Percentiles rank a stretch among this genome's conserved stretches.
These are phyloP conservation scores for Graphilbum fragrans DNA, from an alignment of 2,329 filamentous ascomycete species.

Conservation along the genomic window DNA sequence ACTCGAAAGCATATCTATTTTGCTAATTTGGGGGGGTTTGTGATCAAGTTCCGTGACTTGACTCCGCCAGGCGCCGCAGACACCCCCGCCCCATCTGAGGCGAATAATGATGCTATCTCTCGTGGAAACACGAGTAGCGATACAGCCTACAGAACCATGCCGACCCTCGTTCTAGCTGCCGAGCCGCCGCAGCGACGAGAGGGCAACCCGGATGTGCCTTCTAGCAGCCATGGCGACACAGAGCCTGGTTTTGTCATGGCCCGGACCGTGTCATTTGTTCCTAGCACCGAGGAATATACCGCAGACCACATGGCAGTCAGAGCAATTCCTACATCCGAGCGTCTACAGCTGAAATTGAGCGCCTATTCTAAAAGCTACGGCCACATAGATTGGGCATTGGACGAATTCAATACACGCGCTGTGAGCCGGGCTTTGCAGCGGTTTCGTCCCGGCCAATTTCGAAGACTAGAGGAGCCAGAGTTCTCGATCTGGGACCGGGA, in stretches of 20 bases:
- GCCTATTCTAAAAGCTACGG: too few relatives aligned
- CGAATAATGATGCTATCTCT: neutral
- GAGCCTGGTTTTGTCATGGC: too few relatives aligned
- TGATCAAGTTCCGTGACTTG: neutral
- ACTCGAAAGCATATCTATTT: slow-evolving; percentile 6
- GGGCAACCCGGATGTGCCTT: neutral
- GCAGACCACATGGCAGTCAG: too few relatives aligned
- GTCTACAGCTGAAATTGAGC: too few relatives aligned
- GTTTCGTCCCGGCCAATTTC: neutral
- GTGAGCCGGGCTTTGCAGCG: neutral
- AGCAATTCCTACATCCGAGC: too few relatives aligned
- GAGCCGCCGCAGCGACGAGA: too few relatives aligned
- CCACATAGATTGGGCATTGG: too few relatives aligned
- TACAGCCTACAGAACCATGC: neutral
- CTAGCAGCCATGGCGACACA: neutral
- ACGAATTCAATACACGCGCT: neutral
- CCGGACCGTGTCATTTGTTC: too few relatives aligned
- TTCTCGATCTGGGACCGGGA: neutral
- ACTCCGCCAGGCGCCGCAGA: neutral
- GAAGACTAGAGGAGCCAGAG: neutral
- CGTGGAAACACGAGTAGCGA: neutral
- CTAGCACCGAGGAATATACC: too few relatives aligned
- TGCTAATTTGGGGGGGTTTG: slow-evolving; percentile 9
- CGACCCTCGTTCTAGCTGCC: neutral
- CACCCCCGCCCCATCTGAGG: neutral